These are phyloP conservation scores for Lactifluus volemus DNA, from an alignment of 768 basidiomycete genomes.

Conservation along the genomic window DNA sequence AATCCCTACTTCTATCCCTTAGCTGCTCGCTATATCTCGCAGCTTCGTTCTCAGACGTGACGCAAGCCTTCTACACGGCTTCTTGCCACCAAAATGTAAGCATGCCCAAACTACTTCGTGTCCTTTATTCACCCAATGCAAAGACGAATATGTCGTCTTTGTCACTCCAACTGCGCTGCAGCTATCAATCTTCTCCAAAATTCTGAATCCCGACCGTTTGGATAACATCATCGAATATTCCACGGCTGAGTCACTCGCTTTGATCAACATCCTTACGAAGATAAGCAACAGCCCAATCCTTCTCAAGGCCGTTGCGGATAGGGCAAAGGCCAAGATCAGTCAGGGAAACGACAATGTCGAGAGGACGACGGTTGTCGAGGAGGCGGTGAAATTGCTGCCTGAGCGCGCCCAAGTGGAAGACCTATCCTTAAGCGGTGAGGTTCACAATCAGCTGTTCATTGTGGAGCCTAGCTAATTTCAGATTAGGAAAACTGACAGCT, in stretches of 20 bases:
- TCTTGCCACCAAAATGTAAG: conserved; percentile 88
- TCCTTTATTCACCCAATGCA: neutral
- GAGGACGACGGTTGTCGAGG: conserved; percentile 43
- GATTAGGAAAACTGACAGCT: conserved; percentile 63
- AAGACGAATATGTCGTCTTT: conserved; percentile 99
- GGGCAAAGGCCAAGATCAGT: conserved; percentile 35
- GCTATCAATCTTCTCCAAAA: conserved; percentile 62
- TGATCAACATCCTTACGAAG: conserved; percentile 79
- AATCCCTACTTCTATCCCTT: neutral
- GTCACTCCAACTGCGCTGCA: conserved; percentile 82
- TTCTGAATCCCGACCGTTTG: conserved; percentile 65
- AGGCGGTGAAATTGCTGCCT: conserved; percentile 57
- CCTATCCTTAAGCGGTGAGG: conserved; percentile 66
- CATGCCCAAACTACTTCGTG: neutral
- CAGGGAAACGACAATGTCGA: conserved; percentile 30
- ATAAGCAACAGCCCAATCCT: conserved; percentile 90
- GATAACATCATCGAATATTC: conserved; percentile 60
- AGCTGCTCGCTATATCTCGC: conserved; percentile 68
- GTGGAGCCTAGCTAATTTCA: conserved; percentile 8
- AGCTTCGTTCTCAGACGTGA: conserved; percentile 91
- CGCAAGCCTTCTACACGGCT: conserved; percentile 69
- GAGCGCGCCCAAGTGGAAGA: conserved; percentile 55
- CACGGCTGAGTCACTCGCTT: conserved; percentile 67
- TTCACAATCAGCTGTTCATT: neutral
- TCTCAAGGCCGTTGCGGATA: conserved; percentile 69